These are phyloP conservation scores for Fusarium guadeloupense DNA, from an alignment of 2,329 filamentous ascomycete genomes.

Conservation along the genomic window DNA sequence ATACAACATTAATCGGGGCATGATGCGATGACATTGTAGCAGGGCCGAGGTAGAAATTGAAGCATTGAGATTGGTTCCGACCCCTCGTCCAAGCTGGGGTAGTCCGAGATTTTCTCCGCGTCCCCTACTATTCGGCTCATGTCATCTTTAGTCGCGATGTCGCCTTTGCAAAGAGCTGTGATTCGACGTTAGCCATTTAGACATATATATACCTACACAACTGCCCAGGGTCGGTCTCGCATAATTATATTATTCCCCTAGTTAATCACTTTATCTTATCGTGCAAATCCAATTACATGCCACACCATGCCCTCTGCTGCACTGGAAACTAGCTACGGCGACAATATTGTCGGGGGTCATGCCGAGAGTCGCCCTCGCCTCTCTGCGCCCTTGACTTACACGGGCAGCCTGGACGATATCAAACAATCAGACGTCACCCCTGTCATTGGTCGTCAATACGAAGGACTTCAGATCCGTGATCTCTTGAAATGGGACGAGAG, in stretches of 20 bases:
- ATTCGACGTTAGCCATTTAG: conserved; percentile 33
- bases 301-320: conserved; percentile 50
- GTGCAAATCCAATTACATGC: conserved; percentile 9
- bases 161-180: conserved; percentile 42
- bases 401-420: conserved; percentile 53
- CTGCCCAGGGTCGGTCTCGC: conserved; percentile 28
- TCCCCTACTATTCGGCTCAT: conserved; percentile 19
- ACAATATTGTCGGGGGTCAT: conserved; percentile 46
- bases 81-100: conserved; percentile 20
- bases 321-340: conserved; percentile 39
- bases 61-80: conserved; percentile 10
- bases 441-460: conserved; percentile 60
- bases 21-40: neutral
- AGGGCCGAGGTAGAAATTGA: conserved; percentile 3
- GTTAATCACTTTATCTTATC: conserved; percentile 3
- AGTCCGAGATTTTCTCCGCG: conserved; percentile 47
- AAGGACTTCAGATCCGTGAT: conserved; percentile 48
- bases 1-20: too few relatives aligned
- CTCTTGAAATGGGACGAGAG: conserved; percentile 53
- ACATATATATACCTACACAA: too few relatives aligned
- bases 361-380: conserved; percentile 44
- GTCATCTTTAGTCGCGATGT: conserved; percentile 43
- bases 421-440: conserved; percentile 55
- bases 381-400: conserved; percentile 50
- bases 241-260: conserved; percentile 1